phyloP scores from a whole-genome alignment of 768 basidiomycete species.

The Russula vinacea region DNA sequence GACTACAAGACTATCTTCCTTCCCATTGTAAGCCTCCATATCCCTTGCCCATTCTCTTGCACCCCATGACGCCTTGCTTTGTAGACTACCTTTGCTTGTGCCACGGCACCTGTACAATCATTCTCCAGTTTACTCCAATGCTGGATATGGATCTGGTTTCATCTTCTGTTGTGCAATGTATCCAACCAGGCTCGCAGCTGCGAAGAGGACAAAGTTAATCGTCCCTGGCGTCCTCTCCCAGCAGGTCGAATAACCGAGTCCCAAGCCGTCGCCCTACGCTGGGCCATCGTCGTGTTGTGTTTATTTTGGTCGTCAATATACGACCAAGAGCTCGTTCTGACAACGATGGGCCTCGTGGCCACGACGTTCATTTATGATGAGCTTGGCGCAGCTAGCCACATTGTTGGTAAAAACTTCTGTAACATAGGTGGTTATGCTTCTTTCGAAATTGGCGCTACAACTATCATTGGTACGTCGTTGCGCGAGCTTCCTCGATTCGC shows the following conservation, averaged over 20 bases:
- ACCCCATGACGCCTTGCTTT: slow-evolving; percentile 1
- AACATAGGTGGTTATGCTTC: slow-evolving; percentile 30
- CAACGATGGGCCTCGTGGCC: slow-evolving; percentile 29
- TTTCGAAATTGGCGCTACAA: slow-evolving; percentile 32
- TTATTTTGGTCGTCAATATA: slow-evolving; percentile 24
- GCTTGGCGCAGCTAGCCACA: slow-evolving; percentile 22
- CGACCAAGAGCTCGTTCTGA: slow-evolving; percentile 22
- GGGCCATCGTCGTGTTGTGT: slow-evolving; percentile 29
- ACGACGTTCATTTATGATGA: slow-evolving; percentile 32
- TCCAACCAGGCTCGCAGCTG: slow-evolving; percentile 32
- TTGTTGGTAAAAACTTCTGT: slow-evolving; percentile 31
- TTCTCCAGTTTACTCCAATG: slow-evolving; percentile 22
- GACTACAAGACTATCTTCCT: slow-evolving; percentile 36
- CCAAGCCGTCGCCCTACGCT: slow-evolving; percentile 29
- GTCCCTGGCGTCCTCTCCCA: slow-evolving; percentile 35
- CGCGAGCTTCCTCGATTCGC: slow-evolving; percentile 15
- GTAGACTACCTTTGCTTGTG: slow-evolving; percentile 29
- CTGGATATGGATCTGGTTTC: slow-evolving; percentile 34
- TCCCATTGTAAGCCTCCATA: slow-evolving; percentile 31
- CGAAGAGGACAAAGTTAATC: slow-evolving; percentile 33
- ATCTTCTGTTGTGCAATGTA: slow-evolving; percentile 32
- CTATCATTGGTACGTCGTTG: slow-evolving; percentile 24
- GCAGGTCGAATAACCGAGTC: slow-evolving; percentile 31
- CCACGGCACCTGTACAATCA: slow-evolving; percentile 27
- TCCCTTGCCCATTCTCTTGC: background rate